These are phyloP conservation scores for Glycine latifolia DNA, from an alignment of 306 rosid species.

Conservation along the genomic window DNA sequence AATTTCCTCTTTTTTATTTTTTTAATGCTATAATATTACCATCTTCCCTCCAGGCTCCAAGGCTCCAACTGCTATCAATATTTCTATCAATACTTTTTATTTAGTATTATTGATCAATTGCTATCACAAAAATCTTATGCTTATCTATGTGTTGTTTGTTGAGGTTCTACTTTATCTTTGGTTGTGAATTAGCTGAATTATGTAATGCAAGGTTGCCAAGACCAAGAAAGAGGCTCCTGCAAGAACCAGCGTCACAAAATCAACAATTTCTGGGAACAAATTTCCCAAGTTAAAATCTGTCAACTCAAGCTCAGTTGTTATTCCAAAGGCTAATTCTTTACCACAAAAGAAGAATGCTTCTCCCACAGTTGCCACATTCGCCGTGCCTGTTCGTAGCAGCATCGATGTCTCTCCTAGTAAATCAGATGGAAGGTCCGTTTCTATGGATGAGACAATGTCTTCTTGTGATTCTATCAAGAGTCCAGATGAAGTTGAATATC, in stretches of 20 bases:
- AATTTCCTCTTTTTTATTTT: background rate
- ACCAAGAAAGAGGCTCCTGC: conserved; percentile 59
- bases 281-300: conserved; percentile 40
- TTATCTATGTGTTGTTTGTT: background rate
- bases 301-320: conserved; percentile 50
- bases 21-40: background rate
- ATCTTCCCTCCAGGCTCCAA: too few relatives aligned
- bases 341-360: conserved; percentile 41
- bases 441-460: conserved; percentile 73
- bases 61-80: too few relatives aligned
- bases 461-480: conserved; percentile 76
- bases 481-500: conserved; percentile 76
- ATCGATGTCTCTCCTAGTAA: conserved; percentile 70
- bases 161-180: background rate
- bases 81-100: too few relatives aligned
- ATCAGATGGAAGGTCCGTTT: conserved; percentile 74
- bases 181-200: conserved; percentile 17
- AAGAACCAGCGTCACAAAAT: conserved; percentile 33
- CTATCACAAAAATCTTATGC: conserved; percentile 2
- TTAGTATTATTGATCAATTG: background rate
- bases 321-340: conserved; percentile 48
- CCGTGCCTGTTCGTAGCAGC: conserved; percentile 36
- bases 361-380: conserved; percentile 39
- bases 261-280: conserved; percentile 38
- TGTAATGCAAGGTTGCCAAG: conserved; percentile 61